These are phyloP conservation scores for Filosporella fistucella DNA, from an alignment of 495 filamentous ascomycete genomes.

Conservation along the genomic window DNA sequence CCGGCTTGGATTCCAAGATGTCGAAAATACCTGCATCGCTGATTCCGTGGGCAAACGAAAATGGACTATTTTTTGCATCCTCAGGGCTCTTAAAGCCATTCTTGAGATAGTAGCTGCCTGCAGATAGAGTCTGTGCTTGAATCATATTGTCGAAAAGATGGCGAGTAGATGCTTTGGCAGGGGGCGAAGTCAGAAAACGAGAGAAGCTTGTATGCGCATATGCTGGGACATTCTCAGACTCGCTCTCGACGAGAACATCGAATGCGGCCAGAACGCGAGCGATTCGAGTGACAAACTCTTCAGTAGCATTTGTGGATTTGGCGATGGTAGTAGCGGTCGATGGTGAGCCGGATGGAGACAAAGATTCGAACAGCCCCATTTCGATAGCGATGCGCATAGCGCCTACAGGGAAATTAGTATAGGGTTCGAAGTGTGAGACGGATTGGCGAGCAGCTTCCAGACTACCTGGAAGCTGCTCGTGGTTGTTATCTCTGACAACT, in stretches of 20 bases:
- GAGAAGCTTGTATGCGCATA: slow-evolving; percentile 3
- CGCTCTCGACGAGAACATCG: not conserved
- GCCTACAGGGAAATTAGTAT: not conserved
- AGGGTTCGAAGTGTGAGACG: too few species aligned
- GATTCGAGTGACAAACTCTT: slow-evolving; percentile 7
- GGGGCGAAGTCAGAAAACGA: not conserved
- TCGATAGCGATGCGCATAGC: not conserved
- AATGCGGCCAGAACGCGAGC: not conserved
- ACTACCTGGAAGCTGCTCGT: too few species aligned
- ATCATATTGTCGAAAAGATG: slow-evolving; percentile 8
- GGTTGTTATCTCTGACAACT: too few species aligned
- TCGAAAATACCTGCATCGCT: slow-evolving; percentile 5
- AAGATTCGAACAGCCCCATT: slow-evolving; percentile 2
- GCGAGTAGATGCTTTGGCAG: not conserved
- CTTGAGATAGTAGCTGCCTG: slow-evolving; percentile 1
- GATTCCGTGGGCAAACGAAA: slow-evolving; percentile 7
- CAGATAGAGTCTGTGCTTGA: not conserved
- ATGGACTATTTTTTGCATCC: slow-evolving; percentile 5
- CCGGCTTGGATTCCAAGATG: slow-evolving; percentile 1
- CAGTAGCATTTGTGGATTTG: not conserved
- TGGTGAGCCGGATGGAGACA: not conserved
- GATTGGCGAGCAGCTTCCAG: too few species aligned
- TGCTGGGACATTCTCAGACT: not conserved
- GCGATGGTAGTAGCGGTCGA: not conserved
- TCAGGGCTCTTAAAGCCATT: slow-evolving; percentile 4